Evolutionary conservation across 495 filamentous ascomycete species (phyloP).

Genomic region (Oleoguttula mirabilis): DNA sequence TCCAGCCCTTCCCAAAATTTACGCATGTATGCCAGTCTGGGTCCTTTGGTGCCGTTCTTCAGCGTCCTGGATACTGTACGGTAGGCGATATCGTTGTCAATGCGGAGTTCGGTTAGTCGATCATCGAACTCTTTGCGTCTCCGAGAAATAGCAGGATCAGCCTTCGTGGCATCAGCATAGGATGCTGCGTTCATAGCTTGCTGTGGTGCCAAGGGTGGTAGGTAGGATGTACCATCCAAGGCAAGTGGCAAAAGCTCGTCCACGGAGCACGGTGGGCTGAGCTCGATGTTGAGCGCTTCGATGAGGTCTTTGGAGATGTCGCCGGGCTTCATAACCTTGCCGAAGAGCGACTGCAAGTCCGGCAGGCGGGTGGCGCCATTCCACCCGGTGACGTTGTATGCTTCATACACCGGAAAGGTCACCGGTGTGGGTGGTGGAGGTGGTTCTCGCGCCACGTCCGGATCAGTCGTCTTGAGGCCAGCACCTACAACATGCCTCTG

Average conservation of each 20-base stretch:
- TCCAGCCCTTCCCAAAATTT: conserved; percentile 51
- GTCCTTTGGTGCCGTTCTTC: conserved; percentile 32
- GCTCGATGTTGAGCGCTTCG: conserved; percentile 40
- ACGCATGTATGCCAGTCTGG: conserved; percentile 43
- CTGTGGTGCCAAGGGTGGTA: conserved; percentile 28
- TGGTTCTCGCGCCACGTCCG: conserved; percentile 24
- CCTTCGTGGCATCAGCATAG: conserved; percentile 27
- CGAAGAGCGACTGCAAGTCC: conserved; percentile 34
- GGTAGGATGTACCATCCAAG: conserved; percentile 28
- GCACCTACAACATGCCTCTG: too few species aligned
- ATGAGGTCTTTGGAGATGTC: conserved; percentile 41
- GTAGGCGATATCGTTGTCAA: conserved; percentile 49
- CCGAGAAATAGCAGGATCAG: conserved; percentile 40
- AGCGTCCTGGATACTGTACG: conserved; percentile 37
- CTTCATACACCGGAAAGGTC: conserved; percentile 22
- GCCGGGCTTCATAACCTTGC: conserved; percentile 40
- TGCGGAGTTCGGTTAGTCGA: conserved; percentile 38
- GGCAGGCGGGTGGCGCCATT: conserved; percentile 6
- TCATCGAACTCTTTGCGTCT: conserved; percentile 37
- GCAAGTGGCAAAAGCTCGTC: conserved; percentile 36
- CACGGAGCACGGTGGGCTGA: conserved; percentile 34
- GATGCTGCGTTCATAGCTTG: conserved; percentile 1
- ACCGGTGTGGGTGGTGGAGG: conserved; percentile 24
- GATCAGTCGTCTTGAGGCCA: conserved; percentile 13
- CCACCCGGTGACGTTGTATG: conserved; percentile 4